Base-by-base conservation (phyloP, 768 basidiomycete species). In the Pulveroboletus sp. region DNA sequence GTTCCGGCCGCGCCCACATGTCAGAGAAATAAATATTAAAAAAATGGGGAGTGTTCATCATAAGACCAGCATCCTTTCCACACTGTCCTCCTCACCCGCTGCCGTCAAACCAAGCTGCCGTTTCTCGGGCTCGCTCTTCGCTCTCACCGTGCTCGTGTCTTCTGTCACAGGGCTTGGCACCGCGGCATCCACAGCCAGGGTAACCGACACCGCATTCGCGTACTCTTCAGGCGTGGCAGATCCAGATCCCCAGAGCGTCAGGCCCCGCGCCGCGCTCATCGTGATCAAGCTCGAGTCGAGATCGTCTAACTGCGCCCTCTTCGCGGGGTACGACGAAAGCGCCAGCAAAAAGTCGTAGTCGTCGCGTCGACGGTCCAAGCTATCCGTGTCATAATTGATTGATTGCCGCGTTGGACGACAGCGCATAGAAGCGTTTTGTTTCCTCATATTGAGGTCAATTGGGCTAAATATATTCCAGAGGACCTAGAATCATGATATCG, bases 331-430 rank as follows among this genome's bases (percentile, higher is more conserved):
- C 6, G 69, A 69, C 26, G 78, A 71, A 43, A 71, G 66, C 38
- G 69, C 66, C 32, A 59, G 64, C 48, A 82, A 54, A 59, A 79
- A 81, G 54, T 81, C 80, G 54, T 82, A 84, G 47, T 78, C 73
- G 46, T 76, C 72, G 5, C 56, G 62, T 26, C 64, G 59, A 55
- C 61, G 51, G 47, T 63, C 54, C n/a, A 31, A 14, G 36, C n/a
- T 38, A 15, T 55, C 36, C 24, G 28, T 28, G 40, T 60, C 54
- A 21, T 55, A 56, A 31, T 56, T 44, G 39, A 24, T 55, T 24
- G 35, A 35, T 38, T 55, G 60, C 8, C 59, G 59, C 28, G 49
- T 44, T 24, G 55, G 47, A 33, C 69, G 71, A 39, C 67, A 53
- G 30, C 71, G 73, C 60, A 66, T 65, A 2, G 73, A 68, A 8